Base-by-base conservation (phyloP, 2,329 filamentous ascomycete genomes). In the Chaetomiaceae sp. region DNA sequence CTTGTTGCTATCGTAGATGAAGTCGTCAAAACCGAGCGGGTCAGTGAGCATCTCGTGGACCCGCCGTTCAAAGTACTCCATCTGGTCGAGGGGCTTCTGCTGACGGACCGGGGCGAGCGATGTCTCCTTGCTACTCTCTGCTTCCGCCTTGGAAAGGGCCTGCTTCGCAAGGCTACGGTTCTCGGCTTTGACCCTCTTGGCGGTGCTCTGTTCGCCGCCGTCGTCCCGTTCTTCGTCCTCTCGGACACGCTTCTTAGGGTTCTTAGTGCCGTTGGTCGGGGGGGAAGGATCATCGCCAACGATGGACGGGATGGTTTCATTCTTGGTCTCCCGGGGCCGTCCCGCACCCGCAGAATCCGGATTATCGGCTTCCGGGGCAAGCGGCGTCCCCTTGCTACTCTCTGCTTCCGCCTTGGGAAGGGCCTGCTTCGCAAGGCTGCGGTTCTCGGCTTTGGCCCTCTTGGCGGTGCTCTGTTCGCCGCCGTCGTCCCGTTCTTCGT, bases 11-110 rank as follows among this genome's bases (percentile, higher is more conserved):
- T 57, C 50, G 40, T 52, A 48, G 23, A 64, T 61, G 2, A 44
- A 38, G 53, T 64, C 62, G 36, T 62, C 58, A 38, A 57, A 63
- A 25, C 51, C 61, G 9, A 62, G 56, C 6, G 61, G 60, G 49
- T 61, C 34, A 13, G 16, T 48, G 9, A 60, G 51, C 56, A 61
- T 64, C 32, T 62, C 57, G 32, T 59, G 25, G 16, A 47, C 56
- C 10, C 54, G 50, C 21, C 32, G 48, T 25, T 60, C 48, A 32
- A 44, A 56, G 51, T 55, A 59, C 16, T 61, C 46, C 48, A 51
- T 58, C 44, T 50, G 37, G 25, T 23, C 23, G n/a, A 41, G 13
- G 11, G 45, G 38, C 47, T 55, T 48, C 2, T 34, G 25, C n/a
- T 11, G 8, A 13, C 20, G n/a, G 13, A 14, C 10, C 4, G 11